Evolutionary conservation across 805 yeast species (phyloP).

Genomic region (Alloascoidea hylecoeti): DNA sequence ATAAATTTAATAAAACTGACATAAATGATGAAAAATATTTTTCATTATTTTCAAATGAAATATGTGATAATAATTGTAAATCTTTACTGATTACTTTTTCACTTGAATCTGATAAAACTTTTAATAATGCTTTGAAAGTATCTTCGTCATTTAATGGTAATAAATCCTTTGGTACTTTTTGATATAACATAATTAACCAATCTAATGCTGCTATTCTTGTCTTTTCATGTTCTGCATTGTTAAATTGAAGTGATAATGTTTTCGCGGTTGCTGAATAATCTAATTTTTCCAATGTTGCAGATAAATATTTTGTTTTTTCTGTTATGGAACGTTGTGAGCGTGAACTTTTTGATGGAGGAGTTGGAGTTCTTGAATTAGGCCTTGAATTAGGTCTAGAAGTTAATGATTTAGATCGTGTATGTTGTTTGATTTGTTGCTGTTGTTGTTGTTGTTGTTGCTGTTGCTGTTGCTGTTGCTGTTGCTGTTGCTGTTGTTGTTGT

Average conservation of each 20-base stretch:
- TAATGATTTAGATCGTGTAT: no score
- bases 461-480: no score
- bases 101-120: conserved; percentile 59
- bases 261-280: conserved; percentile 52
- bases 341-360: no score
- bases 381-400: no score
- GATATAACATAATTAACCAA: conserved; percentile 78
- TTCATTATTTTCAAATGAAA: conserved; percentile 59
- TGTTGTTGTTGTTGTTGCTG: no score
- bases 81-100: conserved; percentile 69
- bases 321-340: no score
- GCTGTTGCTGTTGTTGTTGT: no score
- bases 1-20: conserved; percentile 51
- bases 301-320: no score
- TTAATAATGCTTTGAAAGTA: conserved; percentile 64
- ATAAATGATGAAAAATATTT: conserved; percentile 65
- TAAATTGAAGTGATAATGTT: conserved; percentile 57
- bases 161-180: conserved; percentile 46
- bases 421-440: no score
- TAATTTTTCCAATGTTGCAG: conserved; percentile 14
- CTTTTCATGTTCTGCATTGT: conserved; percentile 54
- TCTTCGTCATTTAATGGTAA: conserved; percentile 29
- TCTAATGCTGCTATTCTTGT: conserved; percentile 77
- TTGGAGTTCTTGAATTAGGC: no score
- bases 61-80: conserved; percentile 56